These are phyloP conservation scores for Pisolithus thermaeus DNA, from an alignment of 1,284 basidiomycete species.

Conservation along the genomic window DNA sequence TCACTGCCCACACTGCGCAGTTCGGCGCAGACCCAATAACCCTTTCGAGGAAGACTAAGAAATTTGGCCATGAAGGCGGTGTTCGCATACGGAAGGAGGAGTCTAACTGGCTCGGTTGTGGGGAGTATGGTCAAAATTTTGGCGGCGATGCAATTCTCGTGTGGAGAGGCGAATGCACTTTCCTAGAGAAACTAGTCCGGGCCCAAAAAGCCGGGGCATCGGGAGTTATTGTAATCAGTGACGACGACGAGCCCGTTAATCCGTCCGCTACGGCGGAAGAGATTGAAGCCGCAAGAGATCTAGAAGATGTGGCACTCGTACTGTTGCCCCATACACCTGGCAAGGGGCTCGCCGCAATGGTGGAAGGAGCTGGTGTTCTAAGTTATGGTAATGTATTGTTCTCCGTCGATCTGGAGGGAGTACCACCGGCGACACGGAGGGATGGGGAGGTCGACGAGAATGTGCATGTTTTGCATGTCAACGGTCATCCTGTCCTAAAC, in stretches of 20 bases:
- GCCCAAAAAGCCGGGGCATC: slow-evolving; percentile 65
- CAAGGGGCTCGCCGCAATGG: slow-evolving; percentile 45
- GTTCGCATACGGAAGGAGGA: slow-evolving; percentile 45
- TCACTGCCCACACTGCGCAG: slow-evolving; percentile 57
- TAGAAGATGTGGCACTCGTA: slow-evolving; percentile 55
- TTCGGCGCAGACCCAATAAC: slow-evolving; percentile 64
- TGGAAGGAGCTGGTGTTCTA: slow-evolving; percentile 43
- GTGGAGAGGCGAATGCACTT: slow-evolving; percentile 73
- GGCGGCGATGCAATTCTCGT: slow-evolving; percentile 51
- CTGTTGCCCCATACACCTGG: slow-evolving; percentile 52
- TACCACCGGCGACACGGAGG: slow-evolving; percentile 24
- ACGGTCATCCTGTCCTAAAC: slow-evolving; percentile 70
- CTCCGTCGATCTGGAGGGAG: slow-evolving; percentile 39
- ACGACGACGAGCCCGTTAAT: slow-evolving; percentile 55
- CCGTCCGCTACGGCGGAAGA: slow-evolving; percentile 62
- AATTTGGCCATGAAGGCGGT: slow-evolving; percentile 46
- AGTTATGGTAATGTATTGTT: slow-evolving; percentile 48
- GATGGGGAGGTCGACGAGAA: slow-evolving; percentile 6
- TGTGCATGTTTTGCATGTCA: slow-evolving; percentile 62
- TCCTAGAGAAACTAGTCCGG: slow-evolving; percentile 68
- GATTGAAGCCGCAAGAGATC: slow-evolving; percentile 47
- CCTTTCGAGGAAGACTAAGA: slow-evolving; percentile 26
- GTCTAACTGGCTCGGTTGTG: slow-evolving; percentile 55
- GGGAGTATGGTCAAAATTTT: slow-evolving; percentile 43
- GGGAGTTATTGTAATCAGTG: slow-evolving; percentile 68